Evolutionary conservation across 768 basidiomycete species (phyloP).

Genomic region (Pilatotrama ljubarskyi): DNA sequence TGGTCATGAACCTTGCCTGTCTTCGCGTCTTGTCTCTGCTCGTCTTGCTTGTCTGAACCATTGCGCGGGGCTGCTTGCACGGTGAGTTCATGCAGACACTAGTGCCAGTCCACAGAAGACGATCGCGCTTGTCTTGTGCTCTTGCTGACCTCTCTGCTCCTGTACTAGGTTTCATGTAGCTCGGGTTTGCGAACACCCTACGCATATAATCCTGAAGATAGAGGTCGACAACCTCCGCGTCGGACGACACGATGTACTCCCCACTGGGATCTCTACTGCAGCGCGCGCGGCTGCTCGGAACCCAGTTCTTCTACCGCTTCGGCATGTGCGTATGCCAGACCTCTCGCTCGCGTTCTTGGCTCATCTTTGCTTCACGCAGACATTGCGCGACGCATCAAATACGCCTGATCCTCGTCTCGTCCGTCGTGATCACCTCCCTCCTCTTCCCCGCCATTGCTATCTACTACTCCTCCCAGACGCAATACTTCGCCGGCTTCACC

Average conservation of each 20-base stretch:
- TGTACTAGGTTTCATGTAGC: neutral
- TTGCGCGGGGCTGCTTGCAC: neutral
- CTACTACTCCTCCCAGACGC: conserved; percentile 73
- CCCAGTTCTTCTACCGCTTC: conserved; percentile 66
- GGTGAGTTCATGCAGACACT: neutral
- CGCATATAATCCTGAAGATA: neutral
- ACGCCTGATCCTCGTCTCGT: conserved; percentile 83
- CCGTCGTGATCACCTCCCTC: conserved; percentile 84
- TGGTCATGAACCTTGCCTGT: conserved; percentile 10
- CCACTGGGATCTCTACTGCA: conserved; percentile 28
- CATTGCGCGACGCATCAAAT: conserved; percentile 92
- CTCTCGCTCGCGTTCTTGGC: neutral
- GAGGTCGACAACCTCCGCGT: neutral
- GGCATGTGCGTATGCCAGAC: conserved; percentile 62
- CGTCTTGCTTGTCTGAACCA: neutral
- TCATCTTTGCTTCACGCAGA: conserved; percentile 39
- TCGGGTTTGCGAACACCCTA: neutral
- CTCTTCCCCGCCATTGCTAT: conserved; percentile 89
- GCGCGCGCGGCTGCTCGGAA: conserved; percentile 40
- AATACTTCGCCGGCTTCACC: conserved; percentile 53
- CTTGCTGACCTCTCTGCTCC: neutral
- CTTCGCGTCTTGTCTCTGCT: neutral
- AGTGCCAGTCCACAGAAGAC: neutral
- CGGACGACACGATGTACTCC: conserved; percentile 22
- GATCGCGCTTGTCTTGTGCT: neutral